These are phyloP conservation scores for Clitocybe nebularis DNA, from an alignment of 1,284 basidiomycete genomes.

Conservation along the genomic window DNA sequence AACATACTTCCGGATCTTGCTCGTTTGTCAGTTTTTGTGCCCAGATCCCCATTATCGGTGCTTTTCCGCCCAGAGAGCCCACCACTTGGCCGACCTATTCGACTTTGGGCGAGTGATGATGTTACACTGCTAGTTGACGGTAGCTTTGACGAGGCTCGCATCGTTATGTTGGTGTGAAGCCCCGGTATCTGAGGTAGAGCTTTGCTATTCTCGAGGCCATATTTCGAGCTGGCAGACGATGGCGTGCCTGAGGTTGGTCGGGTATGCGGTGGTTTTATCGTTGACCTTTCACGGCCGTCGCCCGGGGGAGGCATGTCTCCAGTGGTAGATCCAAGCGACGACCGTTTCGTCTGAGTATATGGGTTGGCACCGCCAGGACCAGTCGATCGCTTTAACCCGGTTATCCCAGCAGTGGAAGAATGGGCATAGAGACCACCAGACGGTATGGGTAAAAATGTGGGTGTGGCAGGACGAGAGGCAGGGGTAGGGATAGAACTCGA, in stretches of 20 bases:
- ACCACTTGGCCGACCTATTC: slow-evolving; percentile 57
- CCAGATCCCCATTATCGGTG: slow-evolving; percentile 23
- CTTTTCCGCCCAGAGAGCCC: slow-evolving; percentile 45
- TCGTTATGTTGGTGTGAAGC: slow-evolving; percentile 44
- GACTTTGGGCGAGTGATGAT: slow-evolving; percentile 46
- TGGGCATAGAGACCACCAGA: slow-evolving; percentile 43
- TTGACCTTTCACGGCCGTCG: slow-evolving; percentile 32
- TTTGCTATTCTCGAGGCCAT: slow-evolving; percentile 29
- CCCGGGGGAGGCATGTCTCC: slow-evolving; percentile 22
- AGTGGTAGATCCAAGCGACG: slow-evolving; percentile 51
- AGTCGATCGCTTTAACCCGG: slow-evolving; percentile 55
- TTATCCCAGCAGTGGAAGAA: slow-evolving; percentile 29
- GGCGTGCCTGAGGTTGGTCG: slow-evolving; percentile 26
- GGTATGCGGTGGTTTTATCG: slow-evolving; percentile 32
- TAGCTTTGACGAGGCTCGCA: slow-evolving; percentile 42
- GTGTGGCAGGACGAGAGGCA: slow-evolving; percentile 68
- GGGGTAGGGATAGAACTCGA: slow-evolving; percentile 62
- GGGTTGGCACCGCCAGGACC: slow-evolving; percentile 40
- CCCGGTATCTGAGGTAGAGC: slow-evolving; percentile 37
- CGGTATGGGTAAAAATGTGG: slow-evolving; percentile 69
- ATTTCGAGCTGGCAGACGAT: slow-evolving; percentile 21
- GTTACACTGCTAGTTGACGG: slow-evolving; percentile 33
- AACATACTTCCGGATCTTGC: slow-evolving; percentile 21
- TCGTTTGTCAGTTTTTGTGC: slow-evolving; percentile 22
- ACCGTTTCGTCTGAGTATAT: slow-evolving; percentile 48